Evolutionary conservation across 1,284 basidiomycete genomes (phyloP).

Genomic region (Naganishia cerealis): DNA sequence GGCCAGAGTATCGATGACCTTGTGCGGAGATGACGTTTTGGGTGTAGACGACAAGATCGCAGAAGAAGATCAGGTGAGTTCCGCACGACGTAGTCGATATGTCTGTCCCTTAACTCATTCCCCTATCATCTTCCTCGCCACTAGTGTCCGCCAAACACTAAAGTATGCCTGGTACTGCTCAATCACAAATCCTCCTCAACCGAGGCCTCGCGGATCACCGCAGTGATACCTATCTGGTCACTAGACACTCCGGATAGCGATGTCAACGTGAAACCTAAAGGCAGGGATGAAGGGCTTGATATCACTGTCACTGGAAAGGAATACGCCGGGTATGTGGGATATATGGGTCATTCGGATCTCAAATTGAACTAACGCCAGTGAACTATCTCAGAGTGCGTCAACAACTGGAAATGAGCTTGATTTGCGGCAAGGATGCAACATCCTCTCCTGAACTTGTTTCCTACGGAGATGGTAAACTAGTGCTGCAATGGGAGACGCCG

Average conservation of each 20-base stretch:
- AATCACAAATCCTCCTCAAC: conserved; percentile 48
- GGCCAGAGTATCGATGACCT: conserved; percentile 43
- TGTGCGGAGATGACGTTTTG: conserved; percentile 42
- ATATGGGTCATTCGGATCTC: neutral
- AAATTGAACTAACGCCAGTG: neutral
- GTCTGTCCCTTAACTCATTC: neutral
- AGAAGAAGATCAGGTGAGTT: conserved; percentile 51
- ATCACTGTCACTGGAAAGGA: conserved; percentile 44
- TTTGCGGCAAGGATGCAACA: conserved; percentile 39
- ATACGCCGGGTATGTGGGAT: conserved; percentile 48
- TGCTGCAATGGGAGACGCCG: conserved; percentile 47
- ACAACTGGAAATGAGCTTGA: conserved; percentile 45
- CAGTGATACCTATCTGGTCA: conserved; percentile 51
- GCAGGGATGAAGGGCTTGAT: conserved; percentile 41
- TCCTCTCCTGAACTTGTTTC: conserved; percentile 43
- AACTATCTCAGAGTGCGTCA: conserved; percentile 38
- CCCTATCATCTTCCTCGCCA: neutral
- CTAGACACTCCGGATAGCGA: conserved; percentile 41
- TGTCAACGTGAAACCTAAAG: conserved; percentile 37
- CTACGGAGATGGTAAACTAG: conserved; percentile 44
- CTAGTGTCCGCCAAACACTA: conserved; percentile 49
- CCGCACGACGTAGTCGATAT: neutral
- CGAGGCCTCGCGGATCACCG: conserved; percentile 46
- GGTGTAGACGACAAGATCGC: conserved; percentile 40
- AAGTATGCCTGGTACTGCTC: conserved; percentile 47